phyloP scores from a whole-genome alignment of 371 early-diverging fungal species.

The Mortierella sp. region DNA sequence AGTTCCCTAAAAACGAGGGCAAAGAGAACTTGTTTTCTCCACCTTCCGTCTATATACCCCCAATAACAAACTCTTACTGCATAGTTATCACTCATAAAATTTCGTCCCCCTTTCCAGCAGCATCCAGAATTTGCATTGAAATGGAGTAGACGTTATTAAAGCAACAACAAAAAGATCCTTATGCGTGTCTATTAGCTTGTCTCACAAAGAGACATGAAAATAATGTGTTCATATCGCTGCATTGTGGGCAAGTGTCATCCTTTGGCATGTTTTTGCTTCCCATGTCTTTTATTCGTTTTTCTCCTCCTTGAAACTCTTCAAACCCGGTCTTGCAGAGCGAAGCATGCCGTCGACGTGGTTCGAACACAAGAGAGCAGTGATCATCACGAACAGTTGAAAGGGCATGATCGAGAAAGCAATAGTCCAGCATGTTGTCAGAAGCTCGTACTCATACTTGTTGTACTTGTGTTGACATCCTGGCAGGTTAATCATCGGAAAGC shows the following conservation, averaged over 20 bases:
- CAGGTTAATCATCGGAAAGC: conserved; percentile 68
- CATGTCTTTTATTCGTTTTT: background rate
- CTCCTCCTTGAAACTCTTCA: conserved; percentile 51
- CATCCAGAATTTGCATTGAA: too few relatives aligned
- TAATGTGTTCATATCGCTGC: too few relatives aligned
- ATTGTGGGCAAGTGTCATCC: background rate
- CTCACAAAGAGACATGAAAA: too few relatives aligned
- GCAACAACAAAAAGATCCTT: background rate
- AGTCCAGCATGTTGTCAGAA: conserved; percentile 57
- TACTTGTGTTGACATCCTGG: conserved; percentile 71
- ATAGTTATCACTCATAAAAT: background rate
- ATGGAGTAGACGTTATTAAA: background rate
- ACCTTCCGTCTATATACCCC: background rate
- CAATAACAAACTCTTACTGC: background rate
- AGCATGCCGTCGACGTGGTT: conserved; percentile 68
- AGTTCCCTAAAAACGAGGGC: too few relatives aligned
- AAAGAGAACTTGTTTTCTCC: too few relatives aligned
- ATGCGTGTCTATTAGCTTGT: too few relatives aligned
- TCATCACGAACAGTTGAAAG: conserved; percentile 63
- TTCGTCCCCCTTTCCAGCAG: too few relatives aligned
- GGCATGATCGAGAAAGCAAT: conserved; percentile 62
- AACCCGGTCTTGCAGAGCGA: conserved; percentile 46
- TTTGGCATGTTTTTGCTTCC: background rate
- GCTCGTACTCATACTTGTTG: conserved; percentile 58
- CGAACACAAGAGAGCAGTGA: conserved; percentile 65